Evolutionary conservation across 495 filamentous ascomycete species (phyloP), one percentile per base, ranked within the genome.

Genomic region (Terfezia boudieri): DNA sequence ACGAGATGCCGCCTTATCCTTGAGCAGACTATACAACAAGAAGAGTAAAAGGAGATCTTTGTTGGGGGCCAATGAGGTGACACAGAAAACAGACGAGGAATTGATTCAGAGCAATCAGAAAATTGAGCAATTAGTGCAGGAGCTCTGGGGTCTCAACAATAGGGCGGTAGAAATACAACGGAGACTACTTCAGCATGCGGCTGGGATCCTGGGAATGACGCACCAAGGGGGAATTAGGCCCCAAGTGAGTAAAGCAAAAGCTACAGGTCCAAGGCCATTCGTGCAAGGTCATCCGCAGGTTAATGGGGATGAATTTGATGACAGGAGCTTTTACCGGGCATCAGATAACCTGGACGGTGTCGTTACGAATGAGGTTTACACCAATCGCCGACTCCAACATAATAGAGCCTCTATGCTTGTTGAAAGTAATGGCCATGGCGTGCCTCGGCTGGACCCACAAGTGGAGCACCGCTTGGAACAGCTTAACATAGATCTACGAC

Each of bases 141-240:
- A 94, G 58, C 67, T 96, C 35, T 86, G 80, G 74, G 70, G 71
- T 43, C 67, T 92, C 53, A 84, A 94, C 64, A 79, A 80, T 56
- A 72, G 82, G 52, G 68, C 76, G 36, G 77, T 85, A 61, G 76
- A 80, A 48, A 75, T 85, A 14, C 80, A 89, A 53, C 76, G 70
- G 56, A 73, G 77, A 48, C 67, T 95, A 54, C 66, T 95, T n/a
- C 77, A 87, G 63, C 90, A 98, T 66, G 94, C 86, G 0, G 86
- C 90, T 35, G 90, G 82, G 37, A 82, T 96, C 35, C 67, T 95
- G 59, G 85, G 93, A 61, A 74, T 90, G 72, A 86, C 85, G 14
- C 86, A 95, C 63, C 79, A 80, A 58, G 75, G 76, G 9, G 38
- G 17, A 8, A 38, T 46, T 12, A 38, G 11, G 51, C 50, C 16